Base-by-base conservation (phyloP, 2,329 filamentous ascomycete genomes). In the Colletotrichum sojae region DNA sequence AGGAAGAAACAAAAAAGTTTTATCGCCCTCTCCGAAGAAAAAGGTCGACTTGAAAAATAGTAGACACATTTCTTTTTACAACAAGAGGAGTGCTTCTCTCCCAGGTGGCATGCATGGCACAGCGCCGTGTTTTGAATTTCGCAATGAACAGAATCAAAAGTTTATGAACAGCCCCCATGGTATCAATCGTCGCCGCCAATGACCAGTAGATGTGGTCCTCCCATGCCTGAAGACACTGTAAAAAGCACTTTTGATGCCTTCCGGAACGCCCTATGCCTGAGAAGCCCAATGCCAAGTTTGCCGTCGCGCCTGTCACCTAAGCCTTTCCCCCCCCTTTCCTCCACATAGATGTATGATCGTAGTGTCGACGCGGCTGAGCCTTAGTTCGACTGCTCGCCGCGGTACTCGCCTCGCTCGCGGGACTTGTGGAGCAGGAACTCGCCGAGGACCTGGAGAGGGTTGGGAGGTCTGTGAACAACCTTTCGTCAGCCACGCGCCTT, bases 381-480 rank as follows among this genome's bases (percentile, higher is more conserved):
- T 43, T n/a, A 15, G 40, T 43, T 16, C 13, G 40, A 43, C 40
- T 43, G 12, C 5, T 43, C 40, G 40, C 40, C 52, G 15, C 27
- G 53, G 15, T 51, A 45, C 52, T 69, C 66, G 58, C 56, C 45
- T 18, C 61, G 39, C 13, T 55, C 51, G 12, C 60, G 54, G 5
- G 91, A 92, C 63, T 86, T 89, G 76, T 92, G 87, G 60, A 94
- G 81, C 5, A 94, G 80, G 76, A 88, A 94, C 77, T 94, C 91
- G 53, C 92, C 92, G 4, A 94, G 80, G 9, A 89, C 87, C 55
- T 89, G 87, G 16, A 94, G 80, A 20, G 92, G 92, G 73, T 94
- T 90, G 40, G 85, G 83, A 2, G 92, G 92, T 72, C 92, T 84
- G 60, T 2, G n/a, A n/a, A 45, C 13, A 6, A 16, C 5, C 18